Evolutionary conservation across 495 filamentous ascomycete species (phyloP), one percentile per base, ranked within the genome.

Genomic region (Neurospora terricola): DNA sequence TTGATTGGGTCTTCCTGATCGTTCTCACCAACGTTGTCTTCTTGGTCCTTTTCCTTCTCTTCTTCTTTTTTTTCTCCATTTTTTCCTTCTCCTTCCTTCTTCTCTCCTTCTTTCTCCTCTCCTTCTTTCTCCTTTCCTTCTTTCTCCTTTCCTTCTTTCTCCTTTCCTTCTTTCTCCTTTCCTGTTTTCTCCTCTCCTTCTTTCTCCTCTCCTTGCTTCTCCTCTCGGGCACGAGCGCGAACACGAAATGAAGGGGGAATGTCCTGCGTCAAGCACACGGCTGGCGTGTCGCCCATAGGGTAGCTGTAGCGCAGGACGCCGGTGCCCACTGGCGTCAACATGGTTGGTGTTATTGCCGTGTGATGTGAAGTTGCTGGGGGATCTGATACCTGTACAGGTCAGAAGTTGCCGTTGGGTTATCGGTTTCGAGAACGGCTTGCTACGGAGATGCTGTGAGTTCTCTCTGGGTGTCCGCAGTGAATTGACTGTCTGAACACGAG

Each of bases 281-380:
- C 77, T 34, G 77, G 79, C 16, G 78, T 80, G 42, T 78, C 79
- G 12, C 78, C 78, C 9, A 80, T 34, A 4, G 79, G 78, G 72
- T 77, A 78, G 40, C 23, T 62, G 54, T 62, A 62, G 12, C 54
- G 54, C 54, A 62, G 54, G 23, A 62, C 14, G 6, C 27, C 54
- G 14, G 54, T 62, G 27, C 27, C 27, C 27, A 34, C 54, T 62
- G 54, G 54, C 27, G 54, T 34, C 21, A 62, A 62, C 54, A 62
- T 62, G 54, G 54, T 2, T 4, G 27, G 5, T 62, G 54, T 34
- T 9, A 6, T 18, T 34, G 27, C 54, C 14, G 23, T 16, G 23
- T 8, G 2, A 27, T 62, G 18, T 54, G 45, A 54, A 12, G 4
- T 14, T 54, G 40, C 14, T 18, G 6, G 40, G 40, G 40, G 40